Base-by-base conservation (phyloP, 1,139 yeast species). In the Pichiaceae sp. region DNA sequence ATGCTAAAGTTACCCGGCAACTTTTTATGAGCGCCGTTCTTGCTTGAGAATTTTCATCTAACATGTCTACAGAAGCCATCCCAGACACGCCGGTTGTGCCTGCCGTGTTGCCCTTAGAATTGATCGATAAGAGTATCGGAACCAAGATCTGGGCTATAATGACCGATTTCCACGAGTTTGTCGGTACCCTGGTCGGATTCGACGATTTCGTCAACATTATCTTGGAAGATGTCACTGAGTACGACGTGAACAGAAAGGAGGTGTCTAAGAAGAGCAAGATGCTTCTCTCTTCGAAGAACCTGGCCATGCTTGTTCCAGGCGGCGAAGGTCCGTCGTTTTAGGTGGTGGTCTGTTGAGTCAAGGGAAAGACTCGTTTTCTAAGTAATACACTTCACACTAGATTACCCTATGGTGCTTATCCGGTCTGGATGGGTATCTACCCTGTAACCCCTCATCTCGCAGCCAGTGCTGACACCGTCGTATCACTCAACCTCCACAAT, bases 171-270 rank as follows among this genome's bases (percentile, higher is more conserved):
- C 67, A 68, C 45, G 96, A 89, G 57, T 91, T 87, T 58, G 72
- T 74, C 19, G 98, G 98, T 2, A 84, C 79, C 8, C 67, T 91
- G 37, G 74, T 82, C 20, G 98, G 97, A 1, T 89, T 91, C 58
- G 98, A 91, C 58, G 97, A 91, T 59, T 89, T 80, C 52, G 97
- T 91, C 43, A 91, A 91, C 59, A 80, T 89, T 67, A 95, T 91
- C 9, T 70, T 89, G 43, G 83, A 82, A 52, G 79, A 86, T 50
- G 96, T 84, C 26, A 71, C 72, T 7, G 97, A 87, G 57, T 49
- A 50, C 24, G 65, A 65, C 17, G 71, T 68, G 32, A 59, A 53
- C 36, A 43, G 41, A 16, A 45, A 48, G 19, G 63, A 60, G 39
- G 65, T 58, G 41, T 35, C 43, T 15, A 62, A 62, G 38, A 71